Base-by-base conservation (phyloP, 2,329 filamentous ascomycete species). In the Dryadomyces sulphureus region DNA sequence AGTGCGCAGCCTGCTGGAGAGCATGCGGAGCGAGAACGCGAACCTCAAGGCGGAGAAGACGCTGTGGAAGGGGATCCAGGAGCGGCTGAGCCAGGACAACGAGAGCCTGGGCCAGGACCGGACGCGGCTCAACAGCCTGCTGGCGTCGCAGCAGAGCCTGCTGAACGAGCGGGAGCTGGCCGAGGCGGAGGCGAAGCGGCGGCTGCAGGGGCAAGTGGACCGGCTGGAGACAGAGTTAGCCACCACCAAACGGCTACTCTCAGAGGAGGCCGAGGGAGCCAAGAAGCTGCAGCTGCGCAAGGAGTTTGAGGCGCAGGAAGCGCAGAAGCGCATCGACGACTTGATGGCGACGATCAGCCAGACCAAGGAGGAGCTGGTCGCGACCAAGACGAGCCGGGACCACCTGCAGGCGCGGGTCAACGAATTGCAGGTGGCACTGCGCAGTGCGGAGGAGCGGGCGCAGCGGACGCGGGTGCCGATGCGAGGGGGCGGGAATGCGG, bases 1-100 rank as follows among this genome's bases (percentile, higher is more conserved):
- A 60, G 80, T 84, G 5, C 83, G 81, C 59, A 83, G 83, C 27
- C 66, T 90, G 45, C 70, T 84, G 4, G 90, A 98, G 57, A 89
- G 87, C 57, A 75, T 95, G 62, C 83, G 88, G 45, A 88, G 87
- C 53, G 92, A 98, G 60, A 87, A 81, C 45, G 81, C 88, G 16
- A 95, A 96, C 57, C 74, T 95, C 30, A 94, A 94, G 61, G 89
- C 90, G 0, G 90, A 96, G 62, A 94, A 94, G 65, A 84, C 87
- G 34, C 71, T 98, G 9, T 94, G 85, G 84, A 94, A 92, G 66
- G 86, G 83, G 47, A 94, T 95, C 30, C 89, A 96, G 59, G 81
- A 84, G 52, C 80, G 93, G 45, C 70, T 96, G 38, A 83, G 77
- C 51, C 86, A 92, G 55, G 89, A 96, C 57, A 94, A 92, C 52